Percentiles rank a stretch among this genome's conserved stretches.
Evolutionary conservation across 2,329 filamentous ascomycete genomes (phyloP).

Genomic region (Emericellopsis cladophorae): DNA sequence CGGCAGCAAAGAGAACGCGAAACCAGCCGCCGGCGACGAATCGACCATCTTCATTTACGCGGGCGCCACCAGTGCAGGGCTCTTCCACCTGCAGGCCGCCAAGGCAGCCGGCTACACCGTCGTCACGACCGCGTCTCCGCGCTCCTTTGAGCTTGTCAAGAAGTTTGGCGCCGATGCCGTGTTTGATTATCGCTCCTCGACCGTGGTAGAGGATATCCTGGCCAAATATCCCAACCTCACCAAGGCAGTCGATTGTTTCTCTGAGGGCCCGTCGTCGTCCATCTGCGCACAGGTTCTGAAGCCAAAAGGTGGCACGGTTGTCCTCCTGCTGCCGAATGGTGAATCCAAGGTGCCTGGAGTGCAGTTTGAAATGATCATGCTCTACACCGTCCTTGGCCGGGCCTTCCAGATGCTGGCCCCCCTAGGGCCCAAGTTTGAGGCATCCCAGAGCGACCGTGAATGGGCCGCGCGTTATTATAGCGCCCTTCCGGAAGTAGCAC

Average conservation of each 20-base stretch:
- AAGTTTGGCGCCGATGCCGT: slow-evolving; percentile 24
- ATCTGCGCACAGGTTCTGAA: slow-evolving; percentile 13
- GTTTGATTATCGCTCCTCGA: slow-evolving; percentile 23
- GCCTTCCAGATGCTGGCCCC: slow-evolving; percentile 13
- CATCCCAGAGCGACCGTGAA: slow-evolving; percentile 10
- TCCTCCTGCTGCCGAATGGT: slow-evolving; percentile 9
- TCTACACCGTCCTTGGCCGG: slow-evolving; percentile 17
- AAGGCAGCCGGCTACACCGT: slow-evolving; percentile 29
- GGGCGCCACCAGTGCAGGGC: slow-evolving; percentile 31
- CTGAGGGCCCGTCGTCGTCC: slow-evolving; percentile 14
- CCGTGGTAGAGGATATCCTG: slow-evolving; percentile 14
- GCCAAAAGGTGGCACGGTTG: slow-evolving; percentile 13
- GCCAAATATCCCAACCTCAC: slow-evolving; percentile 11
- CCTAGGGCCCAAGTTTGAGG: slow-evolving; percentile 10
- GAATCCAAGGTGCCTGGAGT: slow-evolving; percentile 9
- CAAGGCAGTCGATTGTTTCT: slow-evolving; percentile 16
- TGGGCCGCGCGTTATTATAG: slow-evolving; percentile 9
- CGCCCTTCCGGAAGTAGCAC: slow-evolving; percentile 9
- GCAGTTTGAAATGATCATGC: slow-evolving; percentile 12
- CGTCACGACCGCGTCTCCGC: slow-evolving; percentile 22
- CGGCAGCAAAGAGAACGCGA: background rate
- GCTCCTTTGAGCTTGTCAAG: slow-evolving; percentile 24
- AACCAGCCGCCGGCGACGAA: slow-evolving; percentile 1
- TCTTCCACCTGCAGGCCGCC: slow-evolving; percentile 31
- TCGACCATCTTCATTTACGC: slow-evolving; percentile 31